Evolutionary conservation across 139 green algal genomes (phyloP), one percentile per base, ranked within the genome.

Genomic region (Astrephomene gubernaculifera): DNA sequence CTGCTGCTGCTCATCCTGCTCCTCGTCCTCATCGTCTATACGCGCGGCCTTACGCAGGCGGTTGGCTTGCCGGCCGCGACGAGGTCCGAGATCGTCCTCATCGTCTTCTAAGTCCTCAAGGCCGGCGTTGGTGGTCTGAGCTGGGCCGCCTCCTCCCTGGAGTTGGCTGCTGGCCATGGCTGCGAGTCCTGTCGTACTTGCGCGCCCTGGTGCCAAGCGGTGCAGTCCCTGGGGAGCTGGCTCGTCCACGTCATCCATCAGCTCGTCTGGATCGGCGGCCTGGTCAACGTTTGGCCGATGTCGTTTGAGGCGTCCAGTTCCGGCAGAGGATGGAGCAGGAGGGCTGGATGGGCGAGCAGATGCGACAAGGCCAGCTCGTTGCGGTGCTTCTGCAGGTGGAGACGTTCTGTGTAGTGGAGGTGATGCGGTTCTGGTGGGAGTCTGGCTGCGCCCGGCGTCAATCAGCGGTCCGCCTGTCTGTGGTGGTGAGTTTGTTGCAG

Each of bases 31-130:
- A 17, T 57, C 17, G 25, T 31, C 8, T 4, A 72, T 64, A 22
- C 61, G 61, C 2, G 76, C 41, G 2, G 44, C 78, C 41, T 84
- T 84, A 21, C 78, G 78, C 39, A 22, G 39, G 39, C 68, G 39
- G 2, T 4, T 27, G 41, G 45, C 75, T 19, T 31, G 36, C 12
- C 63, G 61, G 27, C 43, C 41, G 12, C 78, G 61, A 43, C 21
- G 33, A 9, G 31, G 61, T 6, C 44, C 63, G 41, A 39, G 25
- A 4, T 49, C 61, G 17, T 74, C 76, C 6, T 74, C 78, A 25
- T 84, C 78, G 12, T 74, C 78, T 4, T 84, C 78, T 9, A 75
- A 44, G 45, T 79, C 71, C 31, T 79, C 45, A 1, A 49, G 44
- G 4, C 44, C 71, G 9, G 2, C 57, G n/a, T 38, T n/a, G n/a